phyloP scores from a whole-genome alignment of 192 early-diverging fungal genomes.

The Coemansia sp. region DNA sequence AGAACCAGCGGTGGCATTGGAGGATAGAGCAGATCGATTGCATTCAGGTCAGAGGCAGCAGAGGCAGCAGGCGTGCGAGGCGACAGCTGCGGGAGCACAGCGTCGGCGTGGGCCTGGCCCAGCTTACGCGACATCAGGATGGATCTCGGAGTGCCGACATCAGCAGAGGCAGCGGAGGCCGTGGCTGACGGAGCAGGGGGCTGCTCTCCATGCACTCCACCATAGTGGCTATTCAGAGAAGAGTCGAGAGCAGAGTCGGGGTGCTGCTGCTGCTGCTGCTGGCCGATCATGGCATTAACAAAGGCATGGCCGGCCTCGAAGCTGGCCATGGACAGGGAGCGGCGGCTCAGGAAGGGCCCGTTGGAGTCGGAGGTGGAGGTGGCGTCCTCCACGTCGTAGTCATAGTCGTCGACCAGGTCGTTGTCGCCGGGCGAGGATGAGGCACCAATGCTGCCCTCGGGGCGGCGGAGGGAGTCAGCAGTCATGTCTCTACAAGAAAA shows the following conservation, averaged over 20 bases:
- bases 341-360: slow-evolving; percentile 22
- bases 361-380: not conserved
- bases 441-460: not conserved
- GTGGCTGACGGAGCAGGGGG: no score
- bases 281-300: slow-evolving; percentile 31
- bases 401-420: slow-evolving; percentile 1
- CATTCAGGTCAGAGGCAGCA: not conserved
- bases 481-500: not conserved
- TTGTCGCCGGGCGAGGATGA: no score
- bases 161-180: no score
- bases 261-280: not conserved
- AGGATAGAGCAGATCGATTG: no score
- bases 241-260: not conserved
- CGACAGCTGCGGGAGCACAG: slow-evolving; percentile 41
- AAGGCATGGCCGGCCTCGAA: slow-evolving; percentile 34
- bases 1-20: slow-evolving; percentile 28
- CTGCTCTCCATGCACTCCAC: no score
- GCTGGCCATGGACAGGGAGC: slow-evolving; percentile 28
- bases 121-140: slow-evolving; percentile 48
- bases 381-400: slow-evolving; percentile 1
- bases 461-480: not conserved
- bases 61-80: slow-evolving; percentile 9
- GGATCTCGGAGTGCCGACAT: slow-evolving; percentile 19
- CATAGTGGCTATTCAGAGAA: not conserved
- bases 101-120: slow-evolving; percentile 32